These are phyloP conservation scores for Arctium minus DNA, from an alignment of 129 eudicot species.

Conservation along the genomic window DNA sequence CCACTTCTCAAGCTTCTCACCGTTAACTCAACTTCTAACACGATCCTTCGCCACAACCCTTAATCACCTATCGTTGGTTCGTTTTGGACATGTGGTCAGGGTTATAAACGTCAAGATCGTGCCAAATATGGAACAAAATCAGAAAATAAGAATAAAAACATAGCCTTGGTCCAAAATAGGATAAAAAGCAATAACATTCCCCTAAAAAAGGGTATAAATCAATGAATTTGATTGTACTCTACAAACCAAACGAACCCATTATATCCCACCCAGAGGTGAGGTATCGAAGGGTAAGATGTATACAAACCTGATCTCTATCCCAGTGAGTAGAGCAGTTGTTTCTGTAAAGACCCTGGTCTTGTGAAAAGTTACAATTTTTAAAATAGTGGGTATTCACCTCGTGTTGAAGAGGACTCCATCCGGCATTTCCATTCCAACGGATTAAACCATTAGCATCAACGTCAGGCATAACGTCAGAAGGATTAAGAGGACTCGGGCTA, in stretches of 20 bases:
- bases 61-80: neutral
- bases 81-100: neutral
- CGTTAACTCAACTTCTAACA: too few relatives aligned
- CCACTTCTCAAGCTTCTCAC: too few relatives aligned
- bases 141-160: neutral
- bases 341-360: neutral
- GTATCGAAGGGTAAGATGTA: neutral
- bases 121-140: neutral
- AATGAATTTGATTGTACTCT: neutral
- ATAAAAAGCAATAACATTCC: neutral
- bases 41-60: neutral
- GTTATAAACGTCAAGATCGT: neutral
- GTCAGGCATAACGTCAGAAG: slow-evolving; percentile 54
- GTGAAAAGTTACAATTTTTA: neutral
- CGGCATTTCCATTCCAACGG: slow-evolving; percentile 65
- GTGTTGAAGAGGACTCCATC: slow-evolving; percentile 60
- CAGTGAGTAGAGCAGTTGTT: neutral
- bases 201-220: neutral
- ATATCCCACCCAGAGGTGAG: neutral
- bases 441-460: slow-evolving; percentile 50
- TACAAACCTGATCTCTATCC: neutral
- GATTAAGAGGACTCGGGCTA: slow-evolving; percentile 71
- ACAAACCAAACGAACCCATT: neutral
- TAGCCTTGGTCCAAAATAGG: neutral
- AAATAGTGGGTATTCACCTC: slow-evolving; percentile 52